Base-by-base conservation (phyloP, 2,329 filamentous ascomycete genomes). In the Madurella mycetomatis region DNA sequence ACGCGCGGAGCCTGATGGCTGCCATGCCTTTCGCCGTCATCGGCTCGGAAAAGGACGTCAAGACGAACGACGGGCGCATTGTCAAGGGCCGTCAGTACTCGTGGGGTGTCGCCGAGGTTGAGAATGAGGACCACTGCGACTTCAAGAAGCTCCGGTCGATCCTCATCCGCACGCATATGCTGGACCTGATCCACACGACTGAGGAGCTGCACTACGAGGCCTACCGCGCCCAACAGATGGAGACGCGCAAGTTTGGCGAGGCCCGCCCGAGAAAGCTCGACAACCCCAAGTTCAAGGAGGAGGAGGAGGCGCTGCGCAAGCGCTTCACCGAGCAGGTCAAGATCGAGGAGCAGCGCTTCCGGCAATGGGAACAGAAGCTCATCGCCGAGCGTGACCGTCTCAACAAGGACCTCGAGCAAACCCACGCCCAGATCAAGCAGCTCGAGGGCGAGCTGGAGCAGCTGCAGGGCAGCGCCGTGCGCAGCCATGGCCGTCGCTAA, bases 251-350 rank as follows among this genome's bases (percentile, higher is more conserved):
- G 78, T 97, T 99, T 66, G 94, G 94, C 75, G 95, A 99, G 79
- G 92, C 92, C 56, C 86, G 92, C 64, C 94, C 94, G 65, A 84
- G 92, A 76, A 99, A 99, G 84, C 82, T 99, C 67, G 94, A 99
- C 79, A 99, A 99, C 82, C 94, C 94, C 77, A 99, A 99, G 82
- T 99, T 97, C 84, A 99, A 99, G 85, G 94, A 99, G 74, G 94
- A 99, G 76, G 94, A 99, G 72, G 94, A 99, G 82, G 89, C 90
- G 59, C 85, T 99, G 63, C 87, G 94, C 77, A 99, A 99, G 86
- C 86, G 95, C 66, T 99, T 99, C 78, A 99, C 94, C 65, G 94
- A 99, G 80, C 94, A 99, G 76, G 94, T 99, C 80, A 99, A 99
- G 89, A 89, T 99, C 69, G 95, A 99, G 81, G 94, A 99, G 79